Conservation (phyloP, 169 alveolate genomes). For the Eimeria falciformis region DNA sequence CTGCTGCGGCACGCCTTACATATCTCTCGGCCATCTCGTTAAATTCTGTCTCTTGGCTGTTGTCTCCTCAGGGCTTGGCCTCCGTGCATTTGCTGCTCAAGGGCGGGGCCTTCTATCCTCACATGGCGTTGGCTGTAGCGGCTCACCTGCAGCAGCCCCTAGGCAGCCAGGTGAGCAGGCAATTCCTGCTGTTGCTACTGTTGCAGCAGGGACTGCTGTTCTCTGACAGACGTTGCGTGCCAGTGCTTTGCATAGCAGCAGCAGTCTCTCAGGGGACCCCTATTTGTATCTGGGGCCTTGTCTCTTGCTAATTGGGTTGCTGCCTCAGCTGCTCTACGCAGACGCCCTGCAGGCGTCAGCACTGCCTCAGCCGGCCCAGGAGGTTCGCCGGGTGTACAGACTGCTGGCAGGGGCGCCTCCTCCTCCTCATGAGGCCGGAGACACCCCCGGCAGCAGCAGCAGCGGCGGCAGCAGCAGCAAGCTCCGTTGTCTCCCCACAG, state of each 20-base stretch:
- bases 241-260: too few species aligned
- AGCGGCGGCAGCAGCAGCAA: background rate
- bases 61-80: conserved; percentile 36
- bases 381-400: conserved; percentile 1
- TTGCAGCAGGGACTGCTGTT: conserved; percentile 34
- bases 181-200: conserved; percentile 37
- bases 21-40: too few species aligned
- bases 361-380: conserved; percentile 25
- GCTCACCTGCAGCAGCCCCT: conserved; percentile 72
- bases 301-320: background rate
- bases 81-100: conserved; percentile 27
- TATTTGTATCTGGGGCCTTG: background rate
- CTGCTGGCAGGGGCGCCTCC: conserved; percentile 18
- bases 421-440: too few species aligned
- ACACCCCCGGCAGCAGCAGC: conserved; percentile 18
- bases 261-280: too few species aligned
- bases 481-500: background rate
- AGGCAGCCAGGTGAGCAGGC: conserved; percentile 67
- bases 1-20: background rate
- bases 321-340: conserved; percentile 22
- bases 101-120: conserved; percentile 71
- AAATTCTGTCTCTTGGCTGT: too few species aligned
- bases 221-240: too few species aligned
- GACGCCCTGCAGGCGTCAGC: conserved; percentile 32
- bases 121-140: conserved; percentile 69